Evolutionary conservation across 1,284 basidiomycete species (phyloP).

Genomic region (Coriolopsis trogii): DNA sequence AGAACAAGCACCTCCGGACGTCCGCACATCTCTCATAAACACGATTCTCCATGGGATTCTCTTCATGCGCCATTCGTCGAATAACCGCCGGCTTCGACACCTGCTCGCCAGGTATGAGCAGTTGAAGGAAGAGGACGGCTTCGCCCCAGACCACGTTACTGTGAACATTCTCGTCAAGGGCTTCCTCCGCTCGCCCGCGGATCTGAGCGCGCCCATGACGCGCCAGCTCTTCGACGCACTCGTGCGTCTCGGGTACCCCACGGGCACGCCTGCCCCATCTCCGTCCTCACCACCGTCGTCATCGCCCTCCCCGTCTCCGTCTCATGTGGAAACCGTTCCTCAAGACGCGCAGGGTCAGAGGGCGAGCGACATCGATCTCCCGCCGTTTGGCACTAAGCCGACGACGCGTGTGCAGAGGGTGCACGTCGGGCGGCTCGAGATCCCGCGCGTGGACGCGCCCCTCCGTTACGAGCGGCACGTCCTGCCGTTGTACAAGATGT

Average conservation of each 20-base stretch:
- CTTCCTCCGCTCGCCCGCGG: slow-evolving; percentile 49
- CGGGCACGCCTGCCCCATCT: slow-evolving; percentile 24
- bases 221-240: slow-evolving; percentile 63
- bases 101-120: slow-evolving; percentile 42
- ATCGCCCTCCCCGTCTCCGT: too few species aligned
- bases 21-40: slow-evolving; percentile 54
- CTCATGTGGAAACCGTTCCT: too few species aligned
- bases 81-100: slow-evolving; percentile 46
- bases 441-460: slow-evolving; percentile 39
- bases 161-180: slow-evolving; percentile 64
- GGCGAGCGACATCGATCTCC: not conserved
- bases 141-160: slow-evolving; percentile 64
- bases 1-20: slow-evolving; percentile 31
- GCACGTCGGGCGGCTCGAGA: slow-evolving; percentile 23
- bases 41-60: slow-evolving; percentile 52
- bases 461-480: slow-evolving; percentile 59
- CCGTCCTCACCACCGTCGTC: too few species aligned
- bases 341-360: slow-evolving; percentile 16
- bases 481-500: slow-evolving; percentile 69
- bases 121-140: slow-evolving; percentile 44
- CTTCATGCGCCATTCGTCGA: slow-evolving; percentile 35
- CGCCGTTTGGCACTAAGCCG: slow-evolving; percentile 22
- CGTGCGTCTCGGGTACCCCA: slow-evolving; percentile 58
- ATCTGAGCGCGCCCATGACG: slow-evolving; percentile 44
- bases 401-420: not conserved